These are phyloP conservation scores for Conringia planisiliqua DNA, from an alignment of 345 rosid genomes.

Conservation along the genomic window DNA sequence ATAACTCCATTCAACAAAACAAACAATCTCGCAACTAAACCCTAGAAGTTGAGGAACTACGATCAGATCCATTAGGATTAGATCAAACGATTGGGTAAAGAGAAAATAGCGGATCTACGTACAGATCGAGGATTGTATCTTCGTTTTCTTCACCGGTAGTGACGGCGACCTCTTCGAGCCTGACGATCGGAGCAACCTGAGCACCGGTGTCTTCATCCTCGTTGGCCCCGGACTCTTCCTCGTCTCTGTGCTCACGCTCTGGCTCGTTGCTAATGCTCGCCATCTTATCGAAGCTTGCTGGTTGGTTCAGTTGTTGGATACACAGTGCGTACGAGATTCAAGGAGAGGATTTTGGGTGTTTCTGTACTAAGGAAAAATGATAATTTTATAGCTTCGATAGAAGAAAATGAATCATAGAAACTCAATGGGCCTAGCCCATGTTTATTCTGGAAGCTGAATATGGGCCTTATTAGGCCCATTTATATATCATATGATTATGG, in stretches of 20 bases:
- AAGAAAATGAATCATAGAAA: neutral
- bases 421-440: neutral
- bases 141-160: slow-evolving; percentile 88
- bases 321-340: neutral
- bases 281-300: slow-evolving; percentile 36
- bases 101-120: neutral
- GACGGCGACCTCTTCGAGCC: slow-evolving; percentile 78
- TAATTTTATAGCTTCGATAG: slow-evolving; percentile 5
- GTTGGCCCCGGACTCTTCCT: slow-evolving; percentile 58
- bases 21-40: neutral
- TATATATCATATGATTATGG: neutral
- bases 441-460: neutral
- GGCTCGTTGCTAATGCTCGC: slow-evolving; percentile 53
- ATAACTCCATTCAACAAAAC: neutral
- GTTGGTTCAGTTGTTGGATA: slow-evolving; percentile 4
- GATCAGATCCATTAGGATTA: slow-evolving; percentile 25
- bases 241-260: slow-evolving; percentile 54
- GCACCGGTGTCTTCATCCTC: slow-evolving; percentile 98
- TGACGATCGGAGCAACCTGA: slow-evolving; percentile 80
- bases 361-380: neutral
- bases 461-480: neutral
- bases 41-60: neutral
- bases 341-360: neutral
- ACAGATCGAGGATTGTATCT: slow-evolving; percentile 77
- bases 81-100: neutral